These are phyloP conservation scores for Conringia planisiliqua DNA, from an alignment of 345 rosid species.

Conservation along the genomic window DNA sequence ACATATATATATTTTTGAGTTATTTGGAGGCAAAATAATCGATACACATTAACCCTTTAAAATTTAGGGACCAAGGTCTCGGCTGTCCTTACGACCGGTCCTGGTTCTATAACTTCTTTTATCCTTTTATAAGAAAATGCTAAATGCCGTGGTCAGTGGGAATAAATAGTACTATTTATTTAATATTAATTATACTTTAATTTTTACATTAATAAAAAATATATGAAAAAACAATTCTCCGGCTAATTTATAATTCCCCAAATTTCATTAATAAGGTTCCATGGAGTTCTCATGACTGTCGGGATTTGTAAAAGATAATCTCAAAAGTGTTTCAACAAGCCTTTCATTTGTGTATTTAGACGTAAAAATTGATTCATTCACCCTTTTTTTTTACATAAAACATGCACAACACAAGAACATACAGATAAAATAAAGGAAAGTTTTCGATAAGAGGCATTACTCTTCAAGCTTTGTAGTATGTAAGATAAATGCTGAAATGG, in stretches of 20 bases:
- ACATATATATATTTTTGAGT: too few relatives aligned
- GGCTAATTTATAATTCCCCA: neutral
- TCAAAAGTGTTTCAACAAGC: neutral
- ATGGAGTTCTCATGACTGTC: neutral
- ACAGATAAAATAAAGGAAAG: neutral
- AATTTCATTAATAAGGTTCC: neutral
- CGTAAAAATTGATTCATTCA: neutral
- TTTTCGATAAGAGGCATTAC: neutral
- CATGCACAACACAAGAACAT: conserved; percentile 9
- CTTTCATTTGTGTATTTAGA: neutral
- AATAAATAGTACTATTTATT: too few relatives aligned
- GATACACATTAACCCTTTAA: too few relatives aligned
- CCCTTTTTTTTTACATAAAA: conserved; percentile 1
- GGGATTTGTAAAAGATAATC: neutral
- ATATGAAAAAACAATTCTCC: neutral
- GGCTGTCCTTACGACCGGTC: too few relatives aligned
- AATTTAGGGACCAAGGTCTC: too few relatives aligned
- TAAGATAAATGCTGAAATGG: conserved; percentile 60
- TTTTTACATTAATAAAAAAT: neutral
- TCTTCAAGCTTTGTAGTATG: conserved; percentile 35
- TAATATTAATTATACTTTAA: neutral
- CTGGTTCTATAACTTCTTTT: too few relatives aligned
- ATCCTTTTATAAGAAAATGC: too few relatives aligned
- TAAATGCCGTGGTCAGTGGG: too few relatives aligned
- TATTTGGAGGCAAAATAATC: too few relatives aligned